Evolutionary conservation across 2,329 filamentous ascomycete species (phyloP), one percentile per base, ranked within the genome.

Genomic region (Scleromitrula shiraiana): DNA sequence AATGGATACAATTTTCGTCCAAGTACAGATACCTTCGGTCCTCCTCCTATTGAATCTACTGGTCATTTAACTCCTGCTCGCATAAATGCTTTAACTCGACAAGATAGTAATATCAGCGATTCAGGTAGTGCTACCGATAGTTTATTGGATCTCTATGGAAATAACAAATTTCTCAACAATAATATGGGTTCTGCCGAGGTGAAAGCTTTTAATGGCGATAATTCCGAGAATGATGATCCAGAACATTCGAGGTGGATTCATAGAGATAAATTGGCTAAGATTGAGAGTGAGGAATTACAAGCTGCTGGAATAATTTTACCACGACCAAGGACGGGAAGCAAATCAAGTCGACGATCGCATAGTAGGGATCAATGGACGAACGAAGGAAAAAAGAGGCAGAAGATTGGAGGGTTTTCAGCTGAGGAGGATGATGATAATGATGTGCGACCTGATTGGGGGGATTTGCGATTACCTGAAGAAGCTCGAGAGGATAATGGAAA

Each of bases 201-300:
- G 40, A 61, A 57, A 44, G 45, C 35, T 17, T 33, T 38, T n/a
- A 53, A 47, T 27, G 53, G 47, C 12, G 56, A 53, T 6, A 15
- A 46, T 33, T 63, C 59, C 26, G 62, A 68, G 20, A 59, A 64
- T 32, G 62, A 46, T 59, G 68, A 72, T 27, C 68, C 72, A 27
- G 81, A 84, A 52, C 74, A 79, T 52, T 85, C 81, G 26, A 83
- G 87, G 65, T 93, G 87, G 87, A 91, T 93, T 58, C 87, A 93
- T 62, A 74, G 87, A 49, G 87, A 93, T 67, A 91, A 91, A 67
- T 69, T 93, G 52, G 86, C 85, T 46, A 79, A 78, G 62, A 93
- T 91, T 57, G 87, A 93, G 67, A 91, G 73, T 57, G 76, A 82
- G 60, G 87, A 93, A 67, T 74, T 93, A 53, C 83, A 88, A 64